phyloP scores from a whole-genome alignment of 202 grass and related monocot genomes.

The Hordeum pubiflorum region DNA sequence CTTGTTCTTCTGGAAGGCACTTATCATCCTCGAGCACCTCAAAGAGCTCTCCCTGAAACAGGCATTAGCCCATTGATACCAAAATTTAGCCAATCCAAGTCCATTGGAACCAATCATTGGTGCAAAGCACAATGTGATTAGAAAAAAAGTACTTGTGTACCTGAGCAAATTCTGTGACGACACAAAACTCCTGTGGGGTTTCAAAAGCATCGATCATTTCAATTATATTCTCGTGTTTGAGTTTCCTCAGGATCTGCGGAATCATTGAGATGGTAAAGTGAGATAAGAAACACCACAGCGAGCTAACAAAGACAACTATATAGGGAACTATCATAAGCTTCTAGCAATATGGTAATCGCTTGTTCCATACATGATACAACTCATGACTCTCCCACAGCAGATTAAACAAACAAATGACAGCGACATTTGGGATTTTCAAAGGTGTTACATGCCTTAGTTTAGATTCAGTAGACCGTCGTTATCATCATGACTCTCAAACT shows the following conservation, averaged over 20 bases:
- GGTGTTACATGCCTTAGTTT: not conserved
- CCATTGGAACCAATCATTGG: not conserved
- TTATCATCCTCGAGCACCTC: constrained; percentile 97
- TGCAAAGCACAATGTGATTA: not conserved
- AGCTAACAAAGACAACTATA: not conserved
- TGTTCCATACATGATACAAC: not conserved
- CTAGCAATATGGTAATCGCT: not conserved
- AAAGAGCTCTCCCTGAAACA: constrained; percentile 83
- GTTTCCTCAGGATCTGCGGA: constrained; percentile 78
- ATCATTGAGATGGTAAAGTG: constrained; percentile 20
- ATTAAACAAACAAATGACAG: not conserved
- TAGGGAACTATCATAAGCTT: not conserved
- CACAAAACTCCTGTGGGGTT: constrained; percentile 93
- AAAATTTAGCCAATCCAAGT: constrained; percentile 4
- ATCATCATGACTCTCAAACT: not conserved
- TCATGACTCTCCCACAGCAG: not conserved
- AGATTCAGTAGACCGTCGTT: not conserved
- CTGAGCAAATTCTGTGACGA: constrained; percentile 97
- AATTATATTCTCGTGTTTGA: constrained; percentile 95
- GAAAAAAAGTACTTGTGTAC: constrained; percentile 28
- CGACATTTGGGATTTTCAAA: not conserved
- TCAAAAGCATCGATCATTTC: constrained; percentile 96
- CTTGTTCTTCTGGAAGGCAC: constrained; percentile 91
- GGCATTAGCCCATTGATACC: constrained; percentile 15
- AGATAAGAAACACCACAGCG: not conserved